Evolutionary conservation across 2,329 filamentous ascomycete genomes (phyloP).

Genomic region (Cladosporium sp.): DNA sequence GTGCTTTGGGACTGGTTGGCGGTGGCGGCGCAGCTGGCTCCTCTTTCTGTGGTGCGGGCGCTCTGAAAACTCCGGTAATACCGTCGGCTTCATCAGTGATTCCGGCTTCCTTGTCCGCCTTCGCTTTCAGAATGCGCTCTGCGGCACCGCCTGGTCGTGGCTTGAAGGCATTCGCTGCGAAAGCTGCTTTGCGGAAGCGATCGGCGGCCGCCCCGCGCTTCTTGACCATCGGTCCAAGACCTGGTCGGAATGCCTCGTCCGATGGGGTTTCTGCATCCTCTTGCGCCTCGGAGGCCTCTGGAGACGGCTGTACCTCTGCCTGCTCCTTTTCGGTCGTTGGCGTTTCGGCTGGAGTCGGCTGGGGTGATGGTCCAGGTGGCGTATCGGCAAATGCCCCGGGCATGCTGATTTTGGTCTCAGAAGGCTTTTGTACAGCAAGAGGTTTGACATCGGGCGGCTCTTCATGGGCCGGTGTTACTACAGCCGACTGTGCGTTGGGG

Average conservation of each 20-base stretch:
- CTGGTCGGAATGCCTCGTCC: conserved; percentile 59
- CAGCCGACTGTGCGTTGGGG: neutral
- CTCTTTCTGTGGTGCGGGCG: conserved; percentile 47
- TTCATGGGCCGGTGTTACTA: conserved; percentile 11
- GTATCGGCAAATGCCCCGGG: conserved; percentile 13
- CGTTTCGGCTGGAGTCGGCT: conserved; percentile 13
- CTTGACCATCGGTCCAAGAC: conserved; percentile 86
- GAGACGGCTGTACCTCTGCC: conserved; percentile 15
- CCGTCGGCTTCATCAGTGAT: conserved; percentile 66
- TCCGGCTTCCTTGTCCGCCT: conserved; percentile 50
- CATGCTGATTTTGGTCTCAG: conserved; percentile 15
- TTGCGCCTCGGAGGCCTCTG: neutral
- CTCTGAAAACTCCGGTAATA: conserved; percentile 80
- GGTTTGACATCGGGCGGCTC: conserved; percentile 15
- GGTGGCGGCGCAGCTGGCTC: conserved; percentile 12
- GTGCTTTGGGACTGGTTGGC: neutral
- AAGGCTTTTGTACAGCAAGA: conserved; percentile 13
- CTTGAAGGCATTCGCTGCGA: conserved; percentile 68
- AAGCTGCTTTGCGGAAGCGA: conserved; percentile 74
- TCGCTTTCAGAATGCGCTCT: conserved; percentile 55
- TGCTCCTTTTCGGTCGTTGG: conserved; percentile 18
- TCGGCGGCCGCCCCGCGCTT: conserved; percentile 63
- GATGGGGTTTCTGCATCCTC: conserved; percentile 20
- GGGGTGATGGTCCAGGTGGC: conserved; percentile 10
- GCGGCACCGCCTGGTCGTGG: conserved; percentile 81